Base-by-base conservation (phyloP, 768 basidiomycete genomes). In the Termitomyces sp. region DNA sequence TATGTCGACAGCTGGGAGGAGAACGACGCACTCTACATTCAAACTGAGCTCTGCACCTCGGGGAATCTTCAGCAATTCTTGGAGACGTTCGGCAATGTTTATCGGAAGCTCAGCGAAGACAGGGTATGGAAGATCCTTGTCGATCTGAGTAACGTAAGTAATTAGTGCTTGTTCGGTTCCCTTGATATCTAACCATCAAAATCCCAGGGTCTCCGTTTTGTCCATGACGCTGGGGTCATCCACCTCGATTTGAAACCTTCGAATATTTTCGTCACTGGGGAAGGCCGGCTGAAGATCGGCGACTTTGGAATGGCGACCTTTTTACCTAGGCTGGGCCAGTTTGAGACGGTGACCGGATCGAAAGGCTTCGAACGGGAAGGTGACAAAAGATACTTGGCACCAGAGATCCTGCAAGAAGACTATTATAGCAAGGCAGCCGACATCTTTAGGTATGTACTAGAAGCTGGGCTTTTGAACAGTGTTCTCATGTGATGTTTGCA, bases 301-400 rank as follows among this genome's bases (percentile, higher is more conserved):
- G 97, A 99, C 73, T 98, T 98, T 77, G 97, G 97, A 9, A 94
- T 99, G 88, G 96, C 96, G n/a, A 92, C 93, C 7, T 68, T 94
- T 56, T 96, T 93, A 91, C 94, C 94, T 0, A 79, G 94, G 42
- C 76, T 35, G 39, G 54, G 49, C 32, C 49, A 79, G 0, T 71
- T 71, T 18, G 69, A 79, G 24, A 57, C 42, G 20, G 71, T 66
- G 62, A 68, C 75, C 18, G 52, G 46, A 39, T 63, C 52, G 40
- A 77, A 75, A 56, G 83, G 80, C 8, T 94, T 98, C 71, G 96
- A 98, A 74, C 84, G 97, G 16, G 97, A 99, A 74, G 97, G 97
- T 6, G 97, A 99, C 75, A 91, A 98, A 72, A 81, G 96, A 65
- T 99, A 99, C 78, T 84, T 99, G 76, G 95, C 97, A 44, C 94